These are phyloP conservation scores for Pilatotrama ljubarskyi DNA, from an alignment of 768 basidiomycete genomes.

Conservation along the genomic window DNA sequence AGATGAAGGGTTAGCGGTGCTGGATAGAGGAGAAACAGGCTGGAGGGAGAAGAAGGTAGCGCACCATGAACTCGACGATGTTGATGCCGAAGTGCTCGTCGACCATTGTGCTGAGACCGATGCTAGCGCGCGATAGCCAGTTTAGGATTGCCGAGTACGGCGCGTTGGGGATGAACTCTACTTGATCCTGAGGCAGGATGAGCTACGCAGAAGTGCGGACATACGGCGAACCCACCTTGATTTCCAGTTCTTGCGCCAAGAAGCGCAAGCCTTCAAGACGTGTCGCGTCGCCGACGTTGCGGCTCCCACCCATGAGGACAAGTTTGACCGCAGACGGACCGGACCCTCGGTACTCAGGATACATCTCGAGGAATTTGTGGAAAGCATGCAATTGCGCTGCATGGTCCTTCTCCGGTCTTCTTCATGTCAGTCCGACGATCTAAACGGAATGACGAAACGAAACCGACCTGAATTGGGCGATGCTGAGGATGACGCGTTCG, in stretches of 20 bases:
- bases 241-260: slow-evolving; percentile 60
- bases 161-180: slow-evolving; percentile 83
- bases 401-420: slow-evolving; percentile 88
- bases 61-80: slow-evolving; percentile 95
- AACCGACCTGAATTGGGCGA: slow-evolving; percentile 91
- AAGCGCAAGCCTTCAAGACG: slow-evolving; percentile 63
- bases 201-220: slow-evolving; percentile 2
- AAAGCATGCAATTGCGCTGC: slow-evolving; percentile 75
- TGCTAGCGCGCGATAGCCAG: slow-evolving; percentile 72
- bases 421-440: neutral
- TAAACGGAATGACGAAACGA: neutral
- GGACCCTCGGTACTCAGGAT: slow-evolving; percentile 55
- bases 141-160: slow-evolving; percentile 67
- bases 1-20: neutral
- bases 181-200: slow-evolving; percentile 49
- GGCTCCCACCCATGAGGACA: slow-evolving; percentile 80
- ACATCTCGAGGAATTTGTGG: slow-evolving; percentile 49
- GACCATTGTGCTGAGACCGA: slow-evolving; percentile 95
- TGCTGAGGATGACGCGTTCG: slow-evolving; percentile 71
- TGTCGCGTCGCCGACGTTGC: slow-evolving; percentile 73
- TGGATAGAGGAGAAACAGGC: neutral
- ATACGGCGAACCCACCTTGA: slow-evolving; percentile 51
- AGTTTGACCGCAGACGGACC: slow-evolving; percentile 47
- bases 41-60: slow-evolving; percentile 22
- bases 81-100: slow-evolving; percentile 99